These are phyloP conservation scores for Claviceps sp. DNA, from an alignment of 2,329 filamentous ascomycete species.

Conservation along the genomic window DNA sequence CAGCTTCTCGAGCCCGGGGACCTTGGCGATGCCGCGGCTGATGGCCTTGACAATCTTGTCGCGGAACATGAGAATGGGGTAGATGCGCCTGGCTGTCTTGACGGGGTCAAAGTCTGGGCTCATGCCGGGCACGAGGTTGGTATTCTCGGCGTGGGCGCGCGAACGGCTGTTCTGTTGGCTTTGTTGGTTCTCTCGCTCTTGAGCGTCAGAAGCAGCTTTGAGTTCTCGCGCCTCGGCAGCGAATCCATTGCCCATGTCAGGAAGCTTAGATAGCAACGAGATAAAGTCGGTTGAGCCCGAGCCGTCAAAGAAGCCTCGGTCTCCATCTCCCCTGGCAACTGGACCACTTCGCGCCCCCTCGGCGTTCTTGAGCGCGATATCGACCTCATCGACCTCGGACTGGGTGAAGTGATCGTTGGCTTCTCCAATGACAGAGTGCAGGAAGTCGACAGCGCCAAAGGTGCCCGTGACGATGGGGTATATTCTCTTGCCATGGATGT, in stretches of 20 bases:
- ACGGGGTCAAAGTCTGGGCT: constrained; percentile 64
- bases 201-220: constrained; percentile 45
- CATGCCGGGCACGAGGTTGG: constrained; percentile 58
- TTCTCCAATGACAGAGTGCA: constrained; percentile 66
- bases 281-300: constrained; percentile 46
- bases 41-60: constrained; percentile 88
- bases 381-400: constrained; percentile 71
- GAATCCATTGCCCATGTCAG: constrained; percentile 52
- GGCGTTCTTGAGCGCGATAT: constrained; percentile 59
- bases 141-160: constrained; percentile 27
- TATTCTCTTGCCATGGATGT: constrained; percentile 47
- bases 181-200: constrained; percentile 44
- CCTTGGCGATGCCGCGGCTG: constrained; percentile 73
- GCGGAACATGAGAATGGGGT: constrained; percentile 85
- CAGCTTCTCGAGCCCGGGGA: constrained; percentile 80
- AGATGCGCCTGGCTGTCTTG: constrained; percentile 68
- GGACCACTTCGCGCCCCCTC: constrained; percentile 32
- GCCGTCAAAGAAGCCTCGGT: constrained; percentile 28
- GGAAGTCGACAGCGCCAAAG: constrained; percentile 73
- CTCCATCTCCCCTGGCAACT: constrained; percentile 19
- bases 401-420: constrained; percentile 76
- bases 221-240: constrained; percentile 52
- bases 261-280: constrained; percentile 61
- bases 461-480: constrained; percentile 60
- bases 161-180: constrained; percentile 23